Conservation (phyloP, 2,329 filamentous ascomycete genomes). For the Pseudofabraea citricarpa region DNA sequence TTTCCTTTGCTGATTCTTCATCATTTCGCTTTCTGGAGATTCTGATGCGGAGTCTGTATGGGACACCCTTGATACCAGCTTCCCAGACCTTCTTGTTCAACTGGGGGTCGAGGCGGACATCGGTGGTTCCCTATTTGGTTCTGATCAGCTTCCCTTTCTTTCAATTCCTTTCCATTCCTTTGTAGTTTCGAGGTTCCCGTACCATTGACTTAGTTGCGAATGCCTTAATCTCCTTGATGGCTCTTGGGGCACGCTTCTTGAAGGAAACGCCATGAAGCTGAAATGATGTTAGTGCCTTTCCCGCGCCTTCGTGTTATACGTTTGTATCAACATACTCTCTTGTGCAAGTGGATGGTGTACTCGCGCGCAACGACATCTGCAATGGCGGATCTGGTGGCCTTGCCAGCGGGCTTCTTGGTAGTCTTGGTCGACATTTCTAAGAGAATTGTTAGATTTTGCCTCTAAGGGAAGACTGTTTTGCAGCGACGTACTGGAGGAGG, state of each 20-base stretch:
- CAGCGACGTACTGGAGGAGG: conserved; percentile 17
- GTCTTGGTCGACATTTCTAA: conserved; percentile 61
- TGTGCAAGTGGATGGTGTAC: conserved; percentile 99
- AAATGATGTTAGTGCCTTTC: conserved; percentile 42
- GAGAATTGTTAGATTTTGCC: background rate
- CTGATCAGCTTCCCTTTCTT: conserved; percentile 14
- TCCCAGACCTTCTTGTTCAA: conserved; percentile 99
- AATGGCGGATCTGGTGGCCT: conserved; percentile 83
- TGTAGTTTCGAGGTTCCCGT: conserved; percentile 36
- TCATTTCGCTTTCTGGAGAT: conserved; percentile 99
- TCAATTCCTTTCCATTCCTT: conserved; percentile 1
- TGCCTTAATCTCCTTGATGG: conserved; percentile 99
- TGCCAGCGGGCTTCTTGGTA: conserved; percentile 65
- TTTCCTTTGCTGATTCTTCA: conserved; percentile 99
- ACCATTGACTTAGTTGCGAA: conserved; percentile 97
- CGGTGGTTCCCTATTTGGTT: conserved; percentile 72
- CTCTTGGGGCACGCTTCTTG: conserved; percentile 98
- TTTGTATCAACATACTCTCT: conserved; percentile 72
- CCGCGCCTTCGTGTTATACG: conserved; percentile 1
- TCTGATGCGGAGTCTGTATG: conserved; percentile 94
- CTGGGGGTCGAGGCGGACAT: conserved; percentile 97
- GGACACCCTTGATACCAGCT: conserved; percentile 96
- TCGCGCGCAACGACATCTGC: conserved; percentile 98
- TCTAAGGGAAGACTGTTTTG: background rate
- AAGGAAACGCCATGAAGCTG: conserved; percentile 96